Conservation (phyloP, 2,329 filamentous ascomycete genomes). For the Apiospora sp. region DNA sequence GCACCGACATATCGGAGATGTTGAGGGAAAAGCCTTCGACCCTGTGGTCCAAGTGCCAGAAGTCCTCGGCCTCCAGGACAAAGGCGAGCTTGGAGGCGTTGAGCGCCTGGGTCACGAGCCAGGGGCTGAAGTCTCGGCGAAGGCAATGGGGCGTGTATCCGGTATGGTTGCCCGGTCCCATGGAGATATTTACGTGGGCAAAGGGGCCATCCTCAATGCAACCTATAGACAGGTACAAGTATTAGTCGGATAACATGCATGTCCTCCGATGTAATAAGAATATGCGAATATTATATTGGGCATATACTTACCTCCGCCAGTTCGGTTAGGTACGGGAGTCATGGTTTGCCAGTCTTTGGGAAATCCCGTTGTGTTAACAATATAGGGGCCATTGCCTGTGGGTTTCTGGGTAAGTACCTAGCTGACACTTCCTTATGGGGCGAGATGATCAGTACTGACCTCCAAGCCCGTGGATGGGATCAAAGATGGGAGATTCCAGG, state of each 20-base stretch:
- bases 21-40: conserved; percentile 35
- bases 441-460: conserved; percentile 23
- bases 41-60: conserved; percentile 40
- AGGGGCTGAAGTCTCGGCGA: conserved; percentile 41
- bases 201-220: conserved; percentile 43
- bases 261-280: not conserved
- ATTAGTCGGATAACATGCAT: not conserved
- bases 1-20: conserved; percentile 35
- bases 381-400: conserved; percentile 36
- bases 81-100: conserved; percentile 28
- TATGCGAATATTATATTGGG: no score
- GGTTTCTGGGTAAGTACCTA: conserved; percentile 18
- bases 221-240: conserved; percentile 23
- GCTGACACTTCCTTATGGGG: not conserved
- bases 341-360: conserved; percentile 25
- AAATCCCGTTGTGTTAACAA: conserved; percentile 30
- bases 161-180: conserved; percentile 39
- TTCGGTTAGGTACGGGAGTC: conserved; percentile 34
- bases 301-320: conserved; percentile 32
- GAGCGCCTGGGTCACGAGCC: conserved; percentile 31
- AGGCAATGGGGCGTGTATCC: conserved; percentile 43
- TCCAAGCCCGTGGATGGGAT: conserved; percentile 36
- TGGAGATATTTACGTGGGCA: conserved; percentile 37
- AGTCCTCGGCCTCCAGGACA: conserved; percentile 34
- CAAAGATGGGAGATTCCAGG: conserved; percentile 38